A percentile compares a stretch with the other conserved stretches of the same genome.
Conservation (phyloP, 768 basidiomycete species). For the Lactarius hengduanensis region DNA sequence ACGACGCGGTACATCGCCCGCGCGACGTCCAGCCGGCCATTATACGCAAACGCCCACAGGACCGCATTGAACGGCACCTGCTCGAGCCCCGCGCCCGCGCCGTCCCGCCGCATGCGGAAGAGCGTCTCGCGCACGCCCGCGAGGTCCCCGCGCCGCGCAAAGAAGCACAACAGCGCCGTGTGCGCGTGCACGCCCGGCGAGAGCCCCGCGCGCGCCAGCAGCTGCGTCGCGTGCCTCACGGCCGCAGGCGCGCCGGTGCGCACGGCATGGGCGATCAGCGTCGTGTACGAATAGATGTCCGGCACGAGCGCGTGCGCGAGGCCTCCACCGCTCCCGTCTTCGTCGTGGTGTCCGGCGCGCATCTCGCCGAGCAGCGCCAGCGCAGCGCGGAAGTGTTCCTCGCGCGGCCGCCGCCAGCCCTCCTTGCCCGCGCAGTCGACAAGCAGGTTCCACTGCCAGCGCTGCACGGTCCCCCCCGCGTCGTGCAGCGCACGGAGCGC, state of each 20-base stretch:
- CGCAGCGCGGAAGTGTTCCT: slow-evolving; percentile 58
- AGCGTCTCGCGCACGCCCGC: slow-evolving; percentile 56
- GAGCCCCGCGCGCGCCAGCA: slow-evolving; percentile 55
- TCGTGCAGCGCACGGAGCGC: slow-evolving; percentile 57
- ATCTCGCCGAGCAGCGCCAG: slow-evolving; percentile 62
- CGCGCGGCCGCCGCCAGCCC: slow-evolving; percentile 57
- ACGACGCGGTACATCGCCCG: slow-evolving; percentile 55
- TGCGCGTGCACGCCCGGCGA: slow-evolving; percentile 62
- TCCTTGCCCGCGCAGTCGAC: slow-evolving; percentile 60
- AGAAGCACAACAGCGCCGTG: slow-evolving; percentile 58
- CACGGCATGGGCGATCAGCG: slow-evolving; percentile 61
- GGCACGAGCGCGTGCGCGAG: slow-evolving; percentile 37
- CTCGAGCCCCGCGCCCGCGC: slow-evolving; percentile 44
- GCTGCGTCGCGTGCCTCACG: slow-evolving; percentile 51
- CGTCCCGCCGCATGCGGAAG: slow-evolving; percentile 45
- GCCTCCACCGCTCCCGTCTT: slow-evolving; percentile 7
- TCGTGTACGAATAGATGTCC: slow-evolving; percentile 69
- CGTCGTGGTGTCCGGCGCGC: slow-evolving; percentile 32
- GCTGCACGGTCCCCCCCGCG: slow-evolving; percentile 52
- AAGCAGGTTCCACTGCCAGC: slow-evolving; percentile 77
- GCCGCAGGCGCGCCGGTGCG: slow-evolving; percentile 45
- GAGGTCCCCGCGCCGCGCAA: slow-evolving; percentile 47
- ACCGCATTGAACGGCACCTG: slow-evolving; percentile 68
- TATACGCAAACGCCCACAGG: slow-evolving; percentile 64
- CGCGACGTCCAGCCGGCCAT: slow-evolving; percentile 54